Percentiles rank a stretch among this genome's conserved stretches.
phyloP scores from a whole-genome alignment of 768 basidiomycete species.

The Lyophyllum semitale region DNA sequence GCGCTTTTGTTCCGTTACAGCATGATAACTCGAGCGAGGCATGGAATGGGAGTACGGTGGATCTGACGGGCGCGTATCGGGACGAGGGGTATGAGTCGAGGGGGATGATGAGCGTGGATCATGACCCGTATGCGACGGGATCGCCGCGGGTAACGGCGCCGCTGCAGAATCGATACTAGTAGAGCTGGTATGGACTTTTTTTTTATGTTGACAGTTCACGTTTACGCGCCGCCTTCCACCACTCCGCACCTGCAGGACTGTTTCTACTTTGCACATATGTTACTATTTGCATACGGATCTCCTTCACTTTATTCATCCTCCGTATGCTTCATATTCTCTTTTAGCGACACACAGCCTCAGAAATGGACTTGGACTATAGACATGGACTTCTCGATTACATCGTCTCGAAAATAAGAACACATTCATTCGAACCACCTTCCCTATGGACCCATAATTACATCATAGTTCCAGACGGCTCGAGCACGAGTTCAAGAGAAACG shows the following conservation, averaged over 20 bases:
- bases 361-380: slow-evolving; percentile 6
- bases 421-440: too few species aligned
- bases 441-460: too few species aligned
- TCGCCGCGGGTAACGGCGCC: slow-evolving; percentile 17
- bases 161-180: slow-evolving; percentile 12
- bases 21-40: slow-evolving; percentile 58
- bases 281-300: background rate
- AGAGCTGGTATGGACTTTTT: slow-evolving; percentile 10
- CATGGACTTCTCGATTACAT: background rate
- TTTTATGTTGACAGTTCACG: slow-evolving; percentile 7
- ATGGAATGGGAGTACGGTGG: slow-evolving; percentile 58
- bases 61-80: slow-evolving; percentile 39
- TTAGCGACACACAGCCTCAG: background rate
- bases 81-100: slow-evolving; percentile 24
- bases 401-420: background rate
- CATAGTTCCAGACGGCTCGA: too few species aligned
- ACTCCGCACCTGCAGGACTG: background rate
- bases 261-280: background rate
- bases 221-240: background rate
- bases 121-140: slow-evolving; percentile 30
- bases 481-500: too few species aligned
- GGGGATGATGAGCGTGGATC: slow-evolving; percentile 34
- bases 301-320: background rate
- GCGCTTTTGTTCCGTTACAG: slow-evolving; percentile 71
- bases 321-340: slow-evolving; percentile 1